A percentile compares a stretch with the other conserved stretches of the same genome.
Conservation (phyloP, 1,284 basidiomycete genomes). For the Laetiporus sulphureus region DNA sequence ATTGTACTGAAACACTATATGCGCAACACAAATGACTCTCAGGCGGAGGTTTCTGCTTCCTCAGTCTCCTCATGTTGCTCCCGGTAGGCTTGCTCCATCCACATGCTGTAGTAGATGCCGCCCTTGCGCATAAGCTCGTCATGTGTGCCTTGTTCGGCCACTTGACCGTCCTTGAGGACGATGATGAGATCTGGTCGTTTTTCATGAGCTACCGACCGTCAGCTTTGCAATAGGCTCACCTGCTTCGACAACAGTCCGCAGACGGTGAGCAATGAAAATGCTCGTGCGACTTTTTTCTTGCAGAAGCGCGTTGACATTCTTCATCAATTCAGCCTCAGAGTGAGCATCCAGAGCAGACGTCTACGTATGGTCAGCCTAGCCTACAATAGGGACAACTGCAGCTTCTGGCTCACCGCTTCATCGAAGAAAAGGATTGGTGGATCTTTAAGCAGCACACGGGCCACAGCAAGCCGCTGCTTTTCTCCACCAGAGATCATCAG, state of each 20-base stretch:
- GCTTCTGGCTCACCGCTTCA: slow-evolving; percentile 69
- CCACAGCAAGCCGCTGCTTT: slow-evolving; percentile 94
- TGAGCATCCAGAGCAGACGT: slow-evolving; percentile 94
- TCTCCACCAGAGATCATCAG: slow-evolving; percentile 98
- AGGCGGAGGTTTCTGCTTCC: too few relatives aligned
- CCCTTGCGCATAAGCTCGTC: slow-evolving; percentile 68
- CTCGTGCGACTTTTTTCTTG: slow-evolving; percentile 79
- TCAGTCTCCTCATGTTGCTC: slow-evolving; percentile 11
- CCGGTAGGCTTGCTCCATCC: slow-evolving; percentile 66
- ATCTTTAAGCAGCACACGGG: slow-evolving; percentile 88
- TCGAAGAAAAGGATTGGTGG: slow-evolving; percentile 96
- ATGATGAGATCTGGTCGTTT: slow-evolving; percentile 83
- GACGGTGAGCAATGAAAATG: slow-evolving; percentile 91
- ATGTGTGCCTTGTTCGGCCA: slow-evolving; percentile 91
- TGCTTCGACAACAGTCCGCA: slow-evolving; percentile 87
- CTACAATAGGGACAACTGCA: neutral
- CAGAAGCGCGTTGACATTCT: slow-evolving; percentile 82
- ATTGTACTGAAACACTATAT: too few relatives aligned
- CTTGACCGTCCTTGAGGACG: slow-evolving; percentile 79
- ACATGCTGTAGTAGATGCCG: slow-evolving; percentile 82
- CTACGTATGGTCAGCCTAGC: slow-evolving; percentile 29
- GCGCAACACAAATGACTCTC: too few relatives aligned
- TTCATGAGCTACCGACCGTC: neutral
- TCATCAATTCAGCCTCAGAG: slow-evolving; percentile 93
- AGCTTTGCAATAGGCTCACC: slow-evolving; percentile 33